Base-by-base conservation (phyloP, 371 early-diverging fungal genomes). In the Lichtheimia hyalospora region DNA sequence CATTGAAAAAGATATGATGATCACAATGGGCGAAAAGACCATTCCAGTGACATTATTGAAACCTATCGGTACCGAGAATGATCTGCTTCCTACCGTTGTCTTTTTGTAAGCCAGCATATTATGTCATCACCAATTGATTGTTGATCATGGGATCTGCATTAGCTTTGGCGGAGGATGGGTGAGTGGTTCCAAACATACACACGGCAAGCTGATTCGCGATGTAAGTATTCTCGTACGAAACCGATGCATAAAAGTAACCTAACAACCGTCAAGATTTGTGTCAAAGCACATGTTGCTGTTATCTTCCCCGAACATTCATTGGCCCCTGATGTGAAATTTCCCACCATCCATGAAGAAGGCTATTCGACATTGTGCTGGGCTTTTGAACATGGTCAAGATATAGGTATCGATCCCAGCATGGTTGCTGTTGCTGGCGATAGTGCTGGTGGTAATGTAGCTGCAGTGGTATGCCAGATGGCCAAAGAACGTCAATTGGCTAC, bases 91-190 rank as follows among this genome's bases (percentile, higher is more conserved):
- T 10, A 57, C 40, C 0, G 8, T 61, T 3, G 16, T 66, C 6
- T 66, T 34, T 49, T 46, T 53, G 63, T 63, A 52, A 52, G 63
- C 34, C 0, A 34, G 34, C 2, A 34, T 6, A 34, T 34, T 34
- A 8, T 34, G 34, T 34, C 34, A 34, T 34, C 34, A 25, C 5
- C 25, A 2, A 34, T 28, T 28, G 3, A 28, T 34, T 34, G 34
- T 34, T 34, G 34, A 34, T 34, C 34, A 34, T 34, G 34, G 5
- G 10, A 34, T 34, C 34, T 4, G 10, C 15, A 23, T 3, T 23
- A 60, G 53, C 6, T 57, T 56, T 49, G 70, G 70, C 13, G 70
- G 66, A 10, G 70, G 66, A 18, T 69, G 60, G 60, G 60, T 62
- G 3, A 52, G 57, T 39, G 64, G 68, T 2, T 42, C 44, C 28